Evolutionary conservation across 1,139 yeast species (phyloP).

Genomic region (Meyerozyma carpophila): DNA sequence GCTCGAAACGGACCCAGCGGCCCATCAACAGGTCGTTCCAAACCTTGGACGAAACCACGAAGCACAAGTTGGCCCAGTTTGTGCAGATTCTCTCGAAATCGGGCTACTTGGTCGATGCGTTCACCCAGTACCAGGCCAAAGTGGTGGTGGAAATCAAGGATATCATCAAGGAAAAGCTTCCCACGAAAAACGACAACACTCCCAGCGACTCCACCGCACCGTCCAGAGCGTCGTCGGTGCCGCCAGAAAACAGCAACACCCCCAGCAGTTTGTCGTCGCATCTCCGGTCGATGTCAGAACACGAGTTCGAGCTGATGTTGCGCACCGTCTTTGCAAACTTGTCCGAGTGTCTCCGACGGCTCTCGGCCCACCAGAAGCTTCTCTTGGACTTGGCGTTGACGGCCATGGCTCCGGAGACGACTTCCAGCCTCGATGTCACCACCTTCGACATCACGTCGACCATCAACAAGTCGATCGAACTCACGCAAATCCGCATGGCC

Average conservation of each 20-base stretch:
- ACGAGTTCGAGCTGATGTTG: slow-evolving; percentile 72
- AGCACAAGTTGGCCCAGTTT: slow-evolving; percentile 35
- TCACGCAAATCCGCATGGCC: slow-evolving; percentile 72
- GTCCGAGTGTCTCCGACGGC: slow-evolving; percentile 67
- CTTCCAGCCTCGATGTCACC: slow-evolving; percentile 42
- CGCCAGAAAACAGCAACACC: slow-evolving; percentile 17
- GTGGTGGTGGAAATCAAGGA: slow-evolving; percentile 67
- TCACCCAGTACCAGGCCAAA: slow-evolving; percentile 60
- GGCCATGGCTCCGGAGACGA: slow-evolving; percentile 30
- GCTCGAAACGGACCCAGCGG: slow-evolving; percentile 15
- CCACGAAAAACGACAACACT: slow-evolving; percentile 22
- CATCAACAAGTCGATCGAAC: slow-evolving; percentile 61
- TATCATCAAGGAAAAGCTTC: slow-evolving; percentile 62
- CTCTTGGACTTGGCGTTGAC: slow-evolving; percentile 70
- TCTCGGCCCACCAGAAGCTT: slow-evolving; percentile 74
- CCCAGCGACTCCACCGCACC: slow-evolving; percentile 20
- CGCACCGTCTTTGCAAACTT: slow-evolving; percentile 55
- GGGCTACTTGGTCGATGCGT: slow-evolving; percentile 60
- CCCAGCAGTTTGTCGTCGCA: slow-evolving; percentile 41
- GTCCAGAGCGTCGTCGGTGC: slow-evolving; percentile 27
- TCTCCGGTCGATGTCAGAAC: slow-evolving; percentile 60
- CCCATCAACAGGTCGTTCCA: slow-evolving; percentile 25
- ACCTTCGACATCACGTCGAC: slow-evolving; percentile 62
- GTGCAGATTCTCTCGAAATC: slow-evolving; percentile 58
- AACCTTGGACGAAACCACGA: slow-evolving; percentile 28